Conservation (phyloP, 129 eudicot genomes). For the Solidago caesia region DNA sequence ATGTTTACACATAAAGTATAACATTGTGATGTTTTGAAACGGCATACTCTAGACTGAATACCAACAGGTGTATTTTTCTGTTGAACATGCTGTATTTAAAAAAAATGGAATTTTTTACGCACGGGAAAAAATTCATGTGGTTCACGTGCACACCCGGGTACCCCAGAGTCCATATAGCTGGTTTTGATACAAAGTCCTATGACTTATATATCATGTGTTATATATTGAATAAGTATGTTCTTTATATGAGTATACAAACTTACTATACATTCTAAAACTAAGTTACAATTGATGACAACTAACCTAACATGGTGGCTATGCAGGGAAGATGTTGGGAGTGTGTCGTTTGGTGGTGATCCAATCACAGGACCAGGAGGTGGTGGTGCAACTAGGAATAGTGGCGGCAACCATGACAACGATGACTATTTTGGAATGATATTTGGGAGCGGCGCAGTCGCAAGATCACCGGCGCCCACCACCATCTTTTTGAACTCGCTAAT, state of each 20-base stretch:
- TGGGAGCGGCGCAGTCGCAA: slow-evolving; percentile 20
- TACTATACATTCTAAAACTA: neutral
- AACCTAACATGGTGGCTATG: neutral
- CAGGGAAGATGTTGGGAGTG: slow-evolving; percentile 39
- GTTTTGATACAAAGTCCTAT: no score
- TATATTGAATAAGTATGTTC: neutral
- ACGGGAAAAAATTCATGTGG: no score
- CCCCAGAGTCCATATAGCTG: no score
- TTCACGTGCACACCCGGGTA: no score
- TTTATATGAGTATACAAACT: neutral
- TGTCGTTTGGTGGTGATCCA: slow-evolving; percentile 44
- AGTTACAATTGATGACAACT: neutral
- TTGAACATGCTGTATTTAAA: no score
- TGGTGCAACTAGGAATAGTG: slow-evolving; percentile 29
- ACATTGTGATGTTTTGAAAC: no score
- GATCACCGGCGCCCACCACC: slow-evolving; percentile 25
- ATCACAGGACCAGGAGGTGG: slow-evolving; percentile 27
- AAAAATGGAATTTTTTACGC: no score
- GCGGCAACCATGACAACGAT: slow-evolving; percentile 20
- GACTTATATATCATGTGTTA: no score
- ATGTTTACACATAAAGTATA: no score
- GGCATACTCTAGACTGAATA: no score
- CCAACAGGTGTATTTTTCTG: no score
- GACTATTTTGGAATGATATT: slow-evolving; percentile 7
- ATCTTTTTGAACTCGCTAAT: slow-evolving; percentile 24